A percentile compares a stretch with the other conserved stretches of the same genome.
These are phyloP conservation scores for Myochromella boudieri DNA, from an alignment of 768 basidiomycete genomes.

Conservation along the genomic window DNA sequence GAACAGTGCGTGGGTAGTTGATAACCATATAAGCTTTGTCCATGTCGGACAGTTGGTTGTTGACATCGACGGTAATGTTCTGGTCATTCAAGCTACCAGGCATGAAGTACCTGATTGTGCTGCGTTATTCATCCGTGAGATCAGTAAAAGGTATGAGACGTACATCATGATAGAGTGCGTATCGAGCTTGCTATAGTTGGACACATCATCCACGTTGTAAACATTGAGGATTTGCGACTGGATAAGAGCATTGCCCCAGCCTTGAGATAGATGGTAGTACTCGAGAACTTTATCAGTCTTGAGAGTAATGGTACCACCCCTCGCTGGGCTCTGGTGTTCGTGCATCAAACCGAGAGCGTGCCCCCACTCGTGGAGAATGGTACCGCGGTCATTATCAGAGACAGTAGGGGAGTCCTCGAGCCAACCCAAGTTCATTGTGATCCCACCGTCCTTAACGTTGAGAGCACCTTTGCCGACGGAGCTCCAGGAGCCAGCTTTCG, in stretches of 20 bases:
- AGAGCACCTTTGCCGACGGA: conserved; percentile 15
- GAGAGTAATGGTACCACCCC: conserved; percentile 15
- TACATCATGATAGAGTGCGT: conserved; percentile 8
- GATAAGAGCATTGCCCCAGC: conserved; percentile 5
- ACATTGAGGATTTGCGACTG: conserved; percentile 9
- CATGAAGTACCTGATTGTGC: conserved; percentile 7
- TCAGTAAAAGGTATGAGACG: neutral
- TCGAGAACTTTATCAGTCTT: conserved; percentile 9
- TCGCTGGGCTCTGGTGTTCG: conserved; percentile 26
- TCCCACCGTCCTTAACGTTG: neutral
- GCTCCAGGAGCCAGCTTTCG: conserved; percentile 15
- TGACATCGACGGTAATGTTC: neutral
- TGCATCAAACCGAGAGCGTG: conserved; percentile 25
- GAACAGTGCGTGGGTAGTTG: conserved; percentile 7
- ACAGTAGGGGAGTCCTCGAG: conserved; percentile 4
- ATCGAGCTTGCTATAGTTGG: conserved; percentile 10
- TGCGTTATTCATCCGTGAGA: too few relatives aligned
- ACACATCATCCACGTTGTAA: conserved; percentile 5
- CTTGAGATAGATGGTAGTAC: conserved; percentile 7
- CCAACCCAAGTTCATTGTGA: conserved; percentile 21
- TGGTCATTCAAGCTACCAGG: conserved; percentile 2
- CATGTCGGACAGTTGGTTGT: conserved; percentile 6
- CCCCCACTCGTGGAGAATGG: conserved; percentile 26
- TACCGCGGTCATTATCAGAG: conserved; percentile 14
- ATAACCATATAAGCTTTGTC: conserved; percentile 11